phyloP scores from a whole-genome alignment of 306 rosid genomes.

The Trifolium pratense region DNA sequence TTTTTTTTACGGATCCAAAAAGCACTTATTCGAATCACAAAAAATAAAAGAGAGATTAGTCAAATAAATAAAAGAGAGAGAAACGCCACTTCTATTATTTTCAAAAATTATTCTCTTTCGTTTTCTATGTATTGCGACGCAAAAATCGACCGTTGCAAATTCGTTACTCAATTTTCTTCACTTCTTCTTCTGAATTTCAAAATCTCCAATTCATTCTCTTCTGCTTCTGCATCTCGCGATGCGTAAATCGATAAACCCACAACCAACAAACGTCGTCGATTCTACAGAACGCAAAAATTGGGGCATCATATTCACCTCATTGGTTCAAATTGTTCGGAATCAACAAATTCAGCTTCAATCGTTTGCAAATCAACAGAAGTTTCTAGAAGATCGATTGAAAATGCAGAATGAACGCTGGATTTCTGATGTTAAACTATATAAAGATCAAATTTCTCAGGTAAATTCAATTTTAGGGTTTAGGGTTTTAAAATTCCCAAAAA shows the following conservation, averaged over 20 bases:
- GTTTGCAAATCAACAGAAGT: constrained; percentile 54
- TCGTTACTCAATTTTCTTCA: constrained; percentile 7
- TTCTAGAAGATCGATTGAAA: constrained; percentile 60
- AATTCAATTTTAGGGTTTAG: constrained; percentile 42
- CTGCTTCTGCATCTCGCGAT: constrained; percentile 39
- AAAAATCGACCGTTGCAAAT: constrained; percentile 39
- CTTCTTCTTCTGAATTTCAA: constrained; percentile 42
- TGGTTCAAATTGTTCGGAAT: constrained; percentile 58
- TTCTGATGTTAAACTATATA: constrained; percentile 54
- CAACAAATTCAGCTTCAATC: constrained; percentile 74
- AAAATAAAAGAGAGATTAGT: no score
- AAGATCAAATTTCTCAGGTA: constrained; percentile 62
- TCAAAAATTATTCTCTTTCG: not conserved
- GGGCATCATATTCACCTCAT: constrained; percentile 56
- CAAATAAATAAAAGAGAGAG: no score
- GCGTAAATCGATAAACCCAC: constrained; percentile 40
- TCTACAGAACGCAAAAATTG: constrained; percentile 55
- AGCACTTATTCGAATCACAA: no score
- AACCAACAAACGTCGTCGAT: constrained; percentile 31
- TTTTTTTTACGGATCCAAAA: no score
- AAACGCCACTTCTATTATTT: constrained; percentile 1
- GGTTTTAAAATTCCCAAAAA: constrained; percentile 18
- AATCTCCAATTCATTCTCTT: not conserved
- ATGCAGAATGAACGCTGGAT: constrained; percentile 68
- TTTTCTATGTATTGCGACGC: not conserved